Percentiles rank a stretch among this genome's conserved stretches.
Conservation (phyloP, 2,329 filamentous ascomycete genomes). For the Xylogone sp. region DNA sequence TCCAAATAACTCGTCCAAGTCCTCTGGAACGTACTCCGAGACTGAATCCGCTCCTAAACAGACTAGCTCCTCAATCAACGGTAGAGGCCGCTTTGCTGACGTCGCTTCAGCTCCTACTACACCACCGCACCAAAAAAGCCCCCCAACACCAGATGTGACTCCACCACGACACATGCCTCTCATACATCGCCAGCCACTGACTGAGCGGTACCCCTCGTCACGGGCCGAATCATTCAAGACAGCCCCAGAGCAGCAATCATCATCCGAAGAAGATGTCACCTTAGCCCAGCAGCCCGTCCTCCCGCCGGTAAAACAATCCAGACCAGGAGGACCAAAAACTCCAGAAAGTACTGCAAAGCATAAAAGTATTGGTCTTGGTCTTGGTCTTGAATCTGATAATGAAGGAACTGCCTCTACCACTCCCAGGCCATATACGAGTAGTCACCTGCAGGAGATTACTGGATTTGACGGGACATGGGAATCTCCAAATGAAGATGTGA, state of each 20-base stretch:
- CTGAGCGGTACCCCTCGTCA: constrained; percentile 39
- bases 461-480: constrained; percentile 59
- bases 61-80: constrained; percentile 13
- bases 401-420: constrained; percentile 23
- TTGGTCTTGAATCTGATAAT: constrained; percentile 36
- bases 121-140: constrained; percentile 62
- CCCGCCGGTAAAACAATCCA: constrained; percentile 18
- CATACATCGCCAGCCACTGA: constrained; percentile 39
- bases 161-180: constrained; percentile 55
- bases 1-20: constrained; percentile 55
- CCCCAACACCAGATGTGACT: constrained; percentile 72
- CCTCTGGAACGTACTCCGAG: constrained; percentile 38
- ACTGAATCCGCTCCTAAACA: constrained; percentile 14
- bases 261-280: constrained; percentile 56
- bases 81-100: constrained; percentile 5
- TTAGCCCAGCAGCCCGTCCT: constrained; percentile 35
- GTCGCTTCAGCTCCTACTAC: constrained; percentile 44
- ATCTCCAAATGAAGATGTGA: constrained; percentile 29
- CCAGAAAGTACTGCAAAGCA: constrained; percentile 12
- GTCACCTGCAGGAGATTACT: constrained; percentile 45
- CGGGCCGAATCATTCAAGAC: constrained; percentile 67
- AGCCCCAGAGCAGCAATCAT: constrained; percentile 60
- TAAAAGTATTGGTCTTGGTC: constrained; percentile 27
- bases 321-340: constrained; percentile 6
- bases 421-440: constrained; percentile 21